A percentile compares a stretch with the other conserved stretches of the same genome.
Evolutionary conservation across 2,329 filamentous ascomycete genomes (phyloP).

Genomic region (Talaromyces piceae): DNA sequence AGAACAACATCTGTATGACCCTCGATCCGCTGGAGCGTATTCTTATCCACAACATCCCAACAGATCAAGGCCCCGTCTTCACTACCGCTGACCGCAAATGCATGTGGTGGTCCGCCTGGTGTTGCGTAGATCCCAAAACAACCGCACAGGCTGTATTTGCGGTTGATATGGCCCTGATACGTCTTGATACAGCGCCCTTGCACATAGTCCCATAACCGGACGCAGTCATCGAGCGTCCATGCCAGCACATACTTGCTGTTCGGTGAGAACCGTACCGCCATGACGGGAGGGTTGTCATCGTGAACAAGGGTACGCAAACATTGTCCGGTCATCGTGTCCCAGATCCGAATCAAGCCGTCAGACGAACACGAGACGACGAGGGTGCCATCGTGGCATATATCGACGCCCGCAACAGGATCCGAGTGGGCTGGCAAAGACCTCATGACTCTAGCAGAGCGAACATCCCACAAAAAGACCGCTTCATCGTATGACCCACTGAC

Average conservation of each 20-base stretch:
- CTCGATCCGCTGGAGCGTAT: slow-evolving; percentile 61
- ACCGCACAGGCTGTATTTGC: slow-evolving; percentile 74
- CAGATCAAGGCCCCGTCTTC: slow-evolving; percentile 79
- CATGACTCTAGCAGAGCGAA: slow-evolving; percentile 80
- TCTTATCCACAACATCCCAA: slow-evolving; percentile 87
- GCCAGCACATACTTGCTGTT: slow-evolving; percentile 92
- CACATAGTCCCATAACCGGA: slow-evolving; percentile 93
- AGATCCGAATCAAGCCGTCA: slow-evolving; percentile 86
- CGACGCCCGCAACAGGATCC: slow-evolving; percentile 87
- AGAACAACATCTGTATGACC: slow-evolving; percentile 54
- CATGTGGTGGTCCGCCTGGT: slow-evolving; percentile 29
- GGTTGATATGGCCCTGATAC: slow-evolving; percentile 86
- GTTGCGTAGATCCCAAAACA: slow-evolving; percentile 65
- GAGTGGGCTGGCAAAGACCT: slow-evolving; percentile 86
- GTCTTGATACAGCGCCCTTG: slow-evolving; percentile 90
- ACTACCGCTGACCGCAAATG: slow-evolving; percentile 74
- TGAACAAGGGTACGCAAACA: slow-evolving; percentile 91
- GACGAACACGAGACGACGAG: slow-evolving; percentile 85
- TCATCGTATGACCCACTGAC: slow-evolving; percentile 95
- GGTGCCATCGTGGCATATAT: slow-evolving; percentile 87
- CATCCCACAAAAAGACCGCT: slow-evolving; percentile 94
- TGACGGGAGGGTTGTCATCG: slow-evolving; percentile 88
- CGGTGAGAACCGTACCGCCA: slow-evolving; percentile 82
- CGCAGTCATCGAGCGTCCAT: slow-evolving; percentile 81
- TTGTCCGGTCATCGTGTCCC: slow-evolving; percentile 92